Evolutionary conservation across 306 rosid species (phyloP).

Genomic region (Trifolium dubium): DNA sequence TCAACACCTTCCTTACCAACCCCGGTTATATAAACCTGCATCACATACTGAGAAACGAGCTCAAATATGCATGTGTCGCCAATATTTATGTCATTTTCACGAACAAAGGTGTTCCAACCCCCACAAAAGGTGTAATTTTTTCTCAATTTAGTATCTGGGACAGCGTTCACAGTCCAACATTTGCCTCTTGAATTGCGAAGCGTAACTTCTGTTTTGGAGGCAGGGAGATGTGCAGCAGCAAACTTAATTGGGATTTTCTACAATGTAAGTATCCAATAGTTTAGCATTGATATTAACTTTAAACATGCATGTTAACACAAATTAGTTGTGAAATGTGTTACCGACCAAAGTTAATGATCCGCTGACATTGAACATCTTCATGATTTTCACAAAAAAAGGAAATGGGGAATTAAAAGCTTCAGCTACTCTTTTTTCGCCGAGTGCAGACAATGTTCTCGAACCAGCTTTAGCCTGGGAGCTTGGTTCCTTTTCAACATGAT

Average conservation of each 20-base stretch:
- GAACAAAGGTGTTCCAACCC: constrained; percentile 96
- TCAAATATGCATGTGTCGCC: constrained; percentile 91
- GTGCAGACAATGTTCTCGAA: constrained; percentile 76
- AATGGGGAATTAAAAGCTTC: constrained; percentile 76
- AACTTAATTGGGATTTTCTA: constrained; percentile 91
- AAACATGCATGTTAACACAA: constrained; percentile 25
- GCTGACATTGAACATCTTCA: constrained; percentile 87
- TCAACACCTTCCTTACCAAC: constrained; percentile 69
- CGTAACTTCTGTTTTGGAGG: constrained; percentile 72
- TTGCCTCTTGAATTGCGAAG: constrained; percentile 74
- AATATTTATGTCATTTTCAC: constrained; percentile 72
- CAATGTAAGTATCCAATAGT: constrained; percentile 40
- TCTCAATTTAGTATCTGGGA: constrained; percentile 86
- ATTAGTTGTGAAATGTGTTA: constrained; percentile 28
- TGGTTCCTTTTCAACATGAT: constrained; percentile 64
- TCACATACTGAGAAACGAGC: constrained; percentile 66
- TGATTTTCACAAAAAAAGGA: constrained; percentile 87
- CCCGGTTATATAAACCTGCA: constrained; percentile 77
- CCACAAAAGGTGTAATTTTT: constrained; percentile 87
- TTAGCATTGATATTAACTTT: constrained; percentile 29
- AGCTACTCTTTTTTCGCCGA: constrained; percentile 77
- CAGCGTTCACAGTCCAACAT: constrained; percentile 87
- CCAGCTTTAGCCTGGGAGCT: constrained; percentile 64
- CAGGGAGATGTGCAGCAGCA: constrained; percentile 79
- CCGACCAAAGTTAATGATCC: constrained; percentile 93